Evolutionary conservation across 495 filamentous ascomycete species (phyloP).

Genomic region (Daldinia childiae): DNA sequence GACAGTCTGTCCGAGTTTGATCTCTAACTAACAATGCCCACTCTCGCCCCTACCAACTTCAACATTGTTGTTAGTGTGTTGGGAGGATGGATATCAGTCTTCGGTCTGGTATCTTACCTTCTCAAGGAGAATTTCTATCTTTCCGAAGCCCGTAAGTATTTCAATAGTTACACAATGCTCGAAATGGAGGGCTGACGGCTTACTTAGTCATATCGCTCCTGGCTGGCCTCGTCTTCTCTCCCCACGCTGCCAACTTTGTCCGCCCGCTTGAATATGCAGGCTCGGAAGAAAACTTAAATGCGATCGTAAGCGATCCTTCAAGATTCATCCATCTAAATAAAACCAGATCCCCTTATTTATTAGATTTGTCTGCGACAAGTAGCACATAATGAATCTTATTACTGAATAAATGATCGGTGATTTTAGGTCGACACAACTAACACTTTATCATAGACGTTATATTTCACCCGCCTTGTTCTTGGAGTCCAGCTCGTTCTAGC

Average conservation of each 20-base stretch:
- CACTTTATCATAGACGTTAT: constrained; percentile 62
- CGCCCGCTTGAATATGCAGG: constrained; percentile 80
- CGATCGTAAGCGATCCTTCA: constrained; percentile 36
- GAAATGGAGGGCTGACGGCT: constrained; percentile 13
- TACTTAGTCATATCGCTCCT: constrained; percentile 80
- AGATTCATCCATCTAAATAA: background rate
- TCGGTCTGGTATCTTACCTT: constrained; percentile 88
- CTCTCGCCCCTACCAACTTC: constrained; percentile 81
- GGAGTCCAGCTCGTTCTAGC: constrained; percentile 92
- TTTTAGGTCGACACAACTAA: constrained; percentile 54
- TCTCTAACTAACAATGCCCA: constrained; percentile 70
- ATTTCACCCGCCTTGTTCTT: constrained; percentile 87
- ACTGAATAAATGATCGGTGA: background rate
- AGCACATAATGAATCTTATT: background rate
- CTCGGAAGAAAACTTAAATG: constrained; percentile 54
- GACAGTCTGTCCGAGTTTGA: constrained; percentile 14
- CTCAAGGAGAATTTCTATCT: constrained; percentile 92
- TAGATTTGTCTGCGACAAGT: background rate
- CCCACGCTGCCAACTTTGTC: constrained; percentile 79
- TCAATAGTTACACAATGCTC: background rate
- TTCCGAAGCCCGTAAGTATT: constrained; percentile 81
- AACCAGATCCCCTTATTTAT: background rate
- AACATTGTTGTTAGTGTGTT: constrained; percentile 86
- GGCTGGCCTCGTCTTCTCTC: constrained; percentile 80
- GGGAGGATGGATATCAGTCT: constrained; percentile 88